Percentiles rank a stretch among this genome's conserved stretches.
Evolutionary conservation across 2,329 filamentous ascomycete species (phyloP).

Genomic region (Trichoderma gracile): DNA sequence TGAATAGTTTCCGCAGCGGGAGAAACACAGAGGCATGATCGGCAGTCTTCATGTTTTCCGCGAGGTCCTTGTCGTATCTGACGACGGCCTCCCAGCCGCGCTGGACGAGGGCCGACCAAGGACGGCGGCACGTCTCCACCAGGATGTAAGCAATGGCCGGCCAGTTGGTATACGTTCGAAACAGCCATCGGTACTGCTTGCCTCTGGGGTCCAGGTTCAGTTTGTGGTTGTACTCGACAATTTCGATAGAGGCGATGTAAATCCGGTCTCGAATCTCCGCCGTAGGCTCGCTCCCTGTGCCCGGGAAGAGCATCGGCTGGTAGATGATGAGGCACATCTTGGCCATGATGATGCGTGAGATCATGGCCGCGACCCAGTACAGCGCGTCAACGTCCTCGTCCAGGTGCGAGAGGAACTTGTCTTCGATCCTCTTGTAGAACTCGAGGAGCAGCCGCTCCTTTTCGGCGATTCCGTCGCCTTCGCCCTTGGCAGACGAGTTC

Average conservation of each 20-base stretch:
- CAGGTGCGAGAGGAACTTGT: slow-evolving; percentile 55
- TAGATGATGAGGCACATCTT: slow-evolving; percentile 79
- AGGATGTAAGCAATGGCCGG: slow-evolving; percentile 53
- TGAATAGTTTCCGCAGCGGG: slow-evolving; percentile 56
- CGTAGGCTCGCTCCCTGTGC: slow-evolving; percentile 56
- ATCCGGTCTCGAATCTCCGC: slow-evolving; percentile 67
- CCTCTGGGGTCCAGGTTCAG: slow-evolving; percentile 60
- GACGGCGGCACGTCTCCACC: slow-evolving; percentile 48
- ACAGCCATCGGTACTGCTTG: slow-evolving; percentile 52
- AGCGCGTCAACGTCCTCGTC: slow-evolving; percentile 53
- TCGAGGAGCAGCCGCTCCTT: slow-evolving; percentile 52
- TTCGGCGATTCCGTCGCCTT: slow-evolving; percentile 38
- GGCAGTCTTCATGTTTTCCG: slow-evolving; percentile 48
- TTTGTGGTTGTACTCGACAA: slow-evolving; percentile 68
- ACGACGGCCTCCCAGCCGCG: slow-evolving; percentile 52
- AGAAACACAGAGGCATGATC: slow-evolving; percentile 54
- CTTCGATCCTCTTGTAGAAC: slow-evolving; percentile 55
- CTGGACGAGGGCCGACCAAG: slow-evolving; percentile 53
- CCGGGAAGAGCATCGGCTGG: slow-evolving; percentile 67
- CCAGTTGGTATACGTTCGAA: slow-evolving; percentile 54
- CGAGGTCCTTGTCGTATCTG: slow-evolving; percentile 42
- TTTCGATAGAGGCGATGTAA: slow-evolving; percentile 71
- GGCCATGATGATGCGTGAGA: slow-evolving; percentile 70
- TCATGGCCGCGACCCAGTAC: slow-evolving; percentile 68
- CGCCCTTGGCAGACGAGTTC: slow-evolving; percentile 35